Evolutionary conservation across 345 rosid species (phyloP).

Genomic region (Lagerstroemia speciosa): DNA sequence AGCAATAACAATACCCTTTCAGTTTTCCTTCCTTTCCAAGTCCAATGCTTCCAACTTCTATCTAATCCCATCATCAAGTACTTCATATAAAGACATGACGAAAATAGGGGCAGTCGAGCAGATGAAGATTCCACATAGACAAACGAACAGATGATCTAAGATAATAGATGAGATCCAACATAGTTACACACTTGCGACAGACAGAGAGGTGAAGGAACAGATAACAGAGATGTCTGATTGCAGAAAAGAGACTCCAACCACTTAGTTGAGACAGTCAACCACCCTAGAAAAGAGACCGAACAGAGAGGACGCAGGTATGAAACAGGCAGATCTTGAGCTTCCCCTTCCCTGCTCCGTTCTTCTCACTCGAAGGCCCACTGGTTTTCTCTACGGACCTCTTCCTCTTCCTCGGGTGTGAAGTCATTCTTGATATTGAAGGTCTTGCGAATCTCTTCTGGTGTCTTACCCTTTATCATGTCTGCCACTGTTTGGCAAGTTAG

Average conservation of each 20-base stretch:
- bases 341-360: neutral
- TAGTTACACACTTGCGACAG: neutral
- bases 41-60: neutral
- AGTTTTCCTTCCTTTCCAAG: no score
- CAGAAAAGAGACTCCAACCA: neutral
- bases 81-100: neutral
- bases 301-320: neutral
- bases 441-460: constrained; percentile 30
- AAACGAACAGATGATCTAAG: neutral
- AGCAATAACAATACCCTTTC: no score
- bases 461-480: constrained; percentile 32
- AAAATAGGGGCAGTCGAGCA: neutral
- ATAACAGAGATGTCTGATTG: neutral
- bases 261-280: neutral
- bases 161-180: neutral
- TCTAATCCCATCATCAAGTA: neutral
- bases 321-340: neutral
- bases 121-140: neutral
- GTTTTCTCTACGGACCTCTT: constrained; percentile 27
- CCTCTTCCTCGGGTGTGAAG: constrained; percentile 29
- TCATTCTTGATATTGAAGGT: constrained; percentile 29
- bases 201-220: neutral
- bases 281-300: neutral
- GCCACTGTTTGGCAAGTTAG: constrained; percentile 36
- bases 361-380: constrained; percentile 36